Percentiles rank a stretch among this genome's conserved stretches.
Conservation (phyloP, 1,284 basidiomycete species). For the Cutaneotrichosporon curvatum region DNA sequence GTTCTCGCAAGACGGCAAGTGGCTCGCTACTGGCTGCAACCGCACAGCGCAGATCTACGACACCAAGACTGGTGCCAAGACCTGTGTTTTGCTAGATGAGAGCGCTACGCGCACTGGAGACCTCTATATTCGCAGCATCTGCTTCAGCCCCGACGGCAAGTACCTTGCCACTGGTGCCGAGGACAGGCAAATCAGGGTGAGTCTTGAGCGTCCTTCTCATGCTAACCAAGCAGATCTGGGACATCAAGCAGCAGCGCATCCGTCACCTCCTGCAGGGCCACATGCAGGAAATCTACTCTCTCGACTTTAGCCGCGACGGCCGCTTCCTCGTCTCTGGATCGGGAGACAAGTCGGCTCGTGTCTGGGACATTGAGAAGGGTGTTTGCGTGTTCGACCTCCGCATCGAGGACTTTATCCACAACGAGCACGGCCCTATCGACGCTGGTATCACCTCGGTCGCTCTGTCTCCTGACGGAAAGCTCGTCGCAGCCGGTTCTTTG, state of each 20-base stretch:
- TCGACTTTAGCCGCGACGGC: slow-evolving; percentile 77
- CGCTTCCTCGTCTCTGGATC: slow-evolving; percentile 78
- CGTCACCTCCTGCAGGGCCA: slow-evolving; percentile 72
- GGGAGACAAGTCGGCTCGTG: slow-evolving; percentile 78
- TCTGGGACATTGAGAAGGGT: slow-evolving; percentile 73
- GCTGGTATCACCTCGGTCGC: slow-evolving; percentile 61
- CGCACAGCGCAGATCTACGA: slow-evolving; percentile 84
- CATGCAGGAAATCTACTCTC: slow-evolving; percentile 82
- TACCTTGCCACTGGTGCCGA: slow-evolving; percentile 75
- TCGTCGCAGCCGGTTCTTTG: slow-evolving; percentile 75
- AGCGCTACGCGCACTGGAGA: slow-evolving; percentile 59
- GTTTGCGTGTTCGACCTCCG: slow-evolving; percentile 49
- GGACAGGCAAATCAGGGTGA: slow-evolving; percentile 70
- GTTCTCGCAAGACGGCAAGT: slow-evolving; percentile 82
- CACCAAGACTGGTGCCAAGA: slow-evolving; percentile 72
- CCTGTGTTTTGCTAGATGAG: slow-evolving; percentile 65
- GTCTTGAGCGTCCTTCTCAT: slow-evolving; percentile 28
- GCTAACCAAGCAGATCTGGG: slow-evolving; percentile 62
- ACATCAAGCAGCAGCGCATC: slow-evolving; percentile 66
- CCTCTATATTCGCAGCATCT: slow-evolving; percentile 74
- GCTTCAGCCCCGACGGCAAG: slow-evolving; percentile 76
- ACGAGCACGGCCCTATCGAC: slow-evolving; percentile 55
- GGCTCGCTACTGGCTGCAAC: slow-evolving; percentile 84
- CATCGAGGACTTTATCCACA: slow-evolving; percentile 49
- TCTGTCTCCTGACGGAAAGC: slow-evolving; percentile 67